A percentile compares a stretch with the other conserved stretches of the same genome.
These are phyloP conservation scores for Lecanosticta acicola DNA, from an alignment of 2,329 filamentous ascomycete species.

Conservation along the genomic window DNA sequence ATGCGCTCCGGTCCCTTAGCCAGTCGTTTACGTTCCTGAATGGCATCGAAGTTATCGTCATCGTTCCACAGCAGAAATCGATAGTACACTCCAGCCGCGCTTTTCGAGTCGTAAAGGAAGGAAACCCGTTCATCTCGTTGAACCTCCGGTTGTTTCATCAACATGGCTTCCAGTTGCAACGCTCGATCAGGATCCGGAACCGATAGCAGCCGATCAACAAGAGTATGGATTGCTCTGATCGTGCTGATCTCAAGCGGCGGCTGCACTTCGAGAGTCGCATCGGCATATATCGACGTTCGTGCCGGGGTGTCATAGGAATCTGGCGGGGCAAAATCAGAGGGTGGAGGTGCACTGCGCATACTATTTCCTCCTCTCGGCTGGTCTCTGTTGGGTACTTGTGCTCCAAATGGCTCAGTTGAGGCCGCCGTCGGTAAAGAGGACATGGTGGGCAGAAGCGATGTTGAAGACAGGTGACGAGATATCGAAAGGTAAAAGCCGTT, in stretches of 20 bases:
- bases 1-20: slow-evolving; percentile 27
- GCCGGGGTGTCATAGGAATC: slow-evolving; percentile 55
- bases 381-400: slow-evolving; percentile 21
- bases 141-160: slow-evolving; percentile 82
- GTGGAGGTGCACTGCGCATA: slow-evolving; percentile 42
- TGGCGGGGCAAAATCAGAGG: slow-evolving; percentile 65
- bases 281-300: slow-evolving; percentile 10
- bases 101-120: slow-evolving; percentile 85
- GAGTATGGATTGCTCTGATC: slow-evolving; percentile 79
- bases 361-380: slow-evolving; percentile 33
- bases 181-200: slow-evolving; percentile 50
- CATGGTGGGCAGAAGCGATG: slow-evolving; percentile 13
- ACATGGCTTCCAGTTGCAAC: slow-evolving; percentile 79
- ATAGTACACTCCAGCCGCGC: slow-evolving; percentile 79
- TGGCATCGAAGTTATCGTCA: slow-evolving; percentile 42
- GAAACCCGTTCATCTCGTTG: slow-evolving; percentile 86
- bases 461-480: slow-evolving; percentile 74
- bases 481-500: slow-evolving; percentile 76
- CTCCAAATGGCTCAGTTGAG: slow-evolving; percentile 28
- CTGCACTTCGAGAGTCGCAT: slow-evolving; percentile 46
- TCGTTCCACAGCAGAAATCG: slow-evolving; percentile 76
- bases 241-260: slow-evolving; percentile 72
- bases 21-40: slow-evolving; percentile 37
- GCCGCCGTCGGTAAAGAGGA: slow-evolving; percentile 6
- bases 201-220: slow-evolving; percentile 71